phyloP scores from a whole-genome alignment of 495 filamentous ascomycete genomes.

The Trypethelium eluteriae region DNA sequence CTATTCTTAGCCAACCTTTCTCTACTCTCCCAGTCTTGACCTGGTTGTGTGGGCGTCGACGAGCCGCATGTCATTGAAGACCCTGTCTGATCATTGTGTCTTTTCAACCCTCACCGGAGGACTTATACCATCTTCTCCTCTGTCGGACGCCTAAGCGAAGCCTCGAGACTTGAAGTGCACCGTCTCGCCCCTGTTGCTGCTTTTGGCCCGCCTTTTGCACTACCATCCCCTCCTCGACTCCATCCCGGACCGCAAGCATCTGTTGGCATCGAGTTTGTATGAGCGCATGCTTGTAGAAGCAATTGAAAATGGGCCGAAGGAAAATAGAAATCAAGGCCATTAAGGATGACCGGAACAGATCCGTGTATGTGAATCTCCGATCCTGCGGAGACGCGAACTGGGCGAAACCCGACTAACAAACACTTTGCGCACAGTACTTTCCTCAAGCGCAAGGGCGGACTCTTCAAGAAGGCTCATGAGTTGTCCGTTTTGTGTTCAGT shows the following conservation, averaged over 20 bases:
- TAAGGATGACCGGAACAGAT: constrained; percentile 98
- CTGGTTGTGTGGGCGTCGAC: background rate
- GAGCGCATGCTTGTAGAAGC: background rate
- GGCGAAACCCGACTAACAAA: constrained; percentile 18
- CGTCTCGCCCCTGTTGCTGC: background rate
- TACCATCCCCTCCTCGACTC: background rate
- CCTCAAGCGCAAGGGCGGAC: constrained; percentile 92
- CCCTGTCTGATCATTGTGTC: background rate
- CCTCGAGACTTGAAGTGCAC: background rate
- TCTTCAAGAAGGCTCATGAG: constrained; percentile 99
- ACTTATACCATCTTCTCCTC: background rate
- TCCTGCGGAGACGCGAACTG: constrained; percentile 8
- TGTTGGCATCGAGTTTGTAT: background rate
- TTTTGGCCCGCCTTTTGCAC: background rate
- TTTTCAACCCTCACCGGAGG: background rate
- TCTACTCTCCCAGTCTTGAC: constrained; percentile 4
- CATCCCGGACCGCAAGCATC: background rate
- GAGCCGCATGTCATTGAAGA: constrained; percentile 3
- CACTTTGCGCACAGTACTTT: constrained; percentile 61
- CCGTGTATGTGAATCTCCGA: constrained; percentile 65
- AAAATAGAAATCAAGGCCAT: constrained; percentile 99
- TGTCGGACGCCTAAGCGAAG: background rate
- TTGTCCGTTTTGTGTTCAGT: constrained; percentile 95
- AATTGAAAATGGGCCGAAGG: constrained; percentile 52
- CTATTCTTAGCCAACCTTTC: constrained; percentile 1